phyloP scores from a whole-genome alignment of 2,329 filamentous ascomycete species.

The Myriangium duriaei region DNA sequence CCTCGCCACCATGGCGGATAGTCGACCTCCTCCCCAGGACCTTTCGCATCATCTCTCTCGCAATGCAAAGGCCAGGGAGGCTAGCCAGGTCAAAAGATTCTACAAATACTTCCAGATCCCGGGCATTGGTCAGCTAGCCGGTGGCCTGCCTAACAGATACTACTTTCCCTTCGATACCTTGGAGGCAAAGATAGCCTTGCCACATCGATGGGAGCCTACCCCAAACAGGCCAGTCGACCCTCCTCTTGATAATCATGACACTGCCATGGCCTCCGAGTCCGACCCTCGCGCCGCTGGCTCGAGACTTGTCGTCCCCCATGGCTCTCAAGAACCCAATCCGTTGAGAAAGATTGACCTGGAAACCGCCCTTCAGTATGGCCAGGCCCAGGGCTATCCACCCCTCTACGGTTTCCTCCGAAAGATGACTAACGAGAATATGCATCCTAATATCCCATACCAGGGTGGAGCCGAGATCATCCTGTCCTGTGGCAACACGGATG shows the following conservation, averaged over 20 bases:
- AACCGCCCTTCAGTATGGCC: slow-evolving; percentile 77
- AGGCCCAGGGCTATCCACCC: slow-evolving; percentile 68
- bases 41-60: slow-evolving; percentile 68
- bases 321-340: slow-evolving; percentile 44
- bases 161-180: slow-evolving; percentile 89
- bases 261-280: slow-evolving; percentile 17
- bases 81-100: slow-evolving; percentile 63
- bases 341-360: slow-evolving; percentile 64
- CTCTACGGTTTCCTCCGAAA: slow-evolving; percentile 66
- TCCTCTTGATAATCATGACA: slow-evolving; percentile 26
- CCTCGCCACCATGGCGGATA: slow-evolving; percentile 12
- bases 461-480: slow-evolving; percentile 66
- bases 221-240: slow-evolving; percentile 47
- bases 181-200: slow-evolving; percentile 64
- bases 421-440: slow-evolving; percentile 63
- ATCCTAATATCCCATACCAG: slow-evolving; percentile 69
- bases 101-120: slow-evolving; percentile 71
- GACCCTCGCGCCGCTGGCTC: slow-evolving; percentile 23
- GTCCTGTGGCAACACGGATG: slow-evolving; percentile 75
- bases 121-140: slow-evolving; percentile 48
- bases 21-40: slow-evolving; percentile 47
- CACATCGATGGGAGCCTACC: slow-evolving; percentile 61
- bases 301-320: slow-evolving; percentile 57
- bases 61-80: slow-evolving; percentile 49
- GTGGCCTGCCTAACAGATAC: slow-evolving; percentile 60